phyloP scores from a whole-genome alignment of 1,284 basidiomycete species.

The Spongiforma sp. region DNA sequence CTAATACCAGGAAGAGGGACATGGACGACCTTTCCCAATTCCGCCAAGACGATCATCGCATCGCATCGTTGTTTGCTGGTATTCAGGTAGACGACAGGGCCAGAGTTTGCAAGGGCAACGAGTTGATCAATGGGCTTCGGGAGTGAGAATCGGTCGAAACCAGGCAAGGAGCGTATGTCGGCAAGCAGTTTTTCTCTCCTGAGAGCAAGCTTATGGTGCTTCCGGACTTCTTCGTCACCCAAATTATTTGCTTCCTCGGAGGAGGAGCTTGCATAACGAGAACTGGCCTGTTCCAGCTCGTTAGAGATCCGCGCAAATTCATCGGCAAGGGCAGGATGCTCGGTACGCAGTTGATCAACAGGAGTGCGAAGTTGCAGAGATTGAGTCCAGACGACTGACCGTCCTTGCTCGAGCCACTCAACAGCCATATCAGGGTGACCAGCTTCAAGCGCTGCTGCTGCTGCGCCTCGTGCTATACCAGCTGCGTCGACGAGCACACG shows the following conservation, averaged over 20 bases:
- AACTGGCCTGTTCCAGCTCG: background rate
- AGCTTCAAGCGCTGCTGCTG: background rate
- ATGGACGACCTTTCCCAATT: background rate
- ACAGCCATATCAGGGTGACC: background rate
- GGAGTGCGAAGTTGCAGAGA: background rate
- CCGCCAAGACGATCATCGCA: background rate
- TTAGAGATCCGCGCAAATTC: background rate
- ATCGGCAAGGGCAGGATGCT: background rate
- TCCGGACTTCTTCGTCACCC: background rate
- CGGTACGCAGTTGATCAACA: background rate
- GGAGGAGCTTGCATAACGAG: background rate
- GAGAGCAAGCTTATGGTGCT: background rate
- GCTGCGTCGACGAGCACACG: background rate
- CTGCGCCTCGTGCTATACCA: background rate
- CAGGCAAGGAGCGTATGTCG: background rate
- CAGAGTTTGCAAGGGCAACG: background rate
- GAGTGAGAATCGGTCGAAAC: background rate
- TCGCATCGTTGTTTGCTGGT: background rate
- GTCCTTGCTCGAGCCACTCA: background rate
- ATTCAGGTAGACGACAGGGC: background rate
- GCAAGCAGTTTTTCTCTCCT: background rate
- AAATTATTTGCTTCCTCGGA: background rate
- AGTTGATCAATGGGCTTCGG: background rate
- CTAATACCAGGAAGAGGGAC: background rate
- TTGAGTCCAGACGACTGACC: background rate